Evolutionary conservation across 768 basidiomycete species (phyloP).

Genomic region (Trametes elegans): DNA sequence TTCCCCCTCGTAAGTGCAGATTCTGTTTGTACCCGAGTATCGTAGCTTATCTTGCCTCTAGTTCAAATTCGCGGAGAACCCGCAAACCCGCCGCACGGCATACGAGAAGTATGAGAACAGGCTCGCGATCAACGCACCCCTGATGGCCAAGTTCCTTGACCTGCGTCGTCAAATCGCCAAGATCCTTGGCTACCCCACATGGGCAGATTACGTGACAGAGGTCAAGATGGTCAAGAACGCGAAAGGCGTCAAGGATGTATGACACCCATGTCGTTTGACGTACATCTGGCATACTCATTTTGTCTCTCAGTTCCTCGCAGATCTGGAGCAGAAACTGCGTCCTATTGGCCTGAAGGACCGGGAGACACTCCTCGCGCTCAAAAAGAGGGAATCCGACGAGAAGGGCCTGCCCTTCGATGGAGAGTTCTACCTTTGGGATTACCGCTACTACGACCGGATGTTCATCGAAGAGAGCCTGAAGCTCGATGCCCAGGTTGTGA

Average conservation of each 20-base stretch:
- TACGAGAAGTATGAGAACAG: slow-evolving; percentile 68
- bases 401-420: slow-evolving; percentile 63
- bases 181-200: slow-evolving; percentile 71
- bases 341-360: slow-evolving; percentile 72
- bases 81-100: slow-evolving; percentile 65
- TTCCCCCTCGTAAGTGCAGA: slow-evolving; percentile 59
- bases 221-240: slow-evolving; percentile 82
- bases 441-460: slow-evolving; percentile 68
- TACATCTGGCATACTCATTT: not conserved
- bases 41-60: slow-evolving; percentile 25
- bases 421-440: slow-evolving; percentile 83
- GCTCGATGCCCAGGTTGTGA: slow-evolving; percentile 76
- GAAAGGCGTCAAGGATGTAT: slow-evolving; percentile 54
- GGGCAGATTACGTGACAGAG: slow-evolving; percentile 85
- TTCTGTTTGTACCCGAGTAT: not conserved
- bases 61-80: slow-evolving; percentile 79
- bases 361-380: slow-evolving; percentile 64
- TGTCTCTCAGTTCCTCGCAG: slow-evolving; percentile 62
- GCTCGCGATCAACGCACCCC: slow-evolving; percentile 63
- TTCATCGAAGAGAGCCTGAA: slow-evolving; percentile 64
- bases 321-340: slow-evolving; percentile 69
- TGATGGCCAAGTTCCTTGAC: slow-evolving; percentile 64
- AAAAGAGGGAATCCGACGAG: slow-evolving; percentile 68
- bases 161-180: slow-evolving; percentile 69
- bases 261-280: not conserved